Percentiles rank a stretch among this genome's conserved stretches.
Evolutionary conservation across 768 basidiomycete genomes (phyloP).

Genomic region (Leccinum broughii): DNA sequence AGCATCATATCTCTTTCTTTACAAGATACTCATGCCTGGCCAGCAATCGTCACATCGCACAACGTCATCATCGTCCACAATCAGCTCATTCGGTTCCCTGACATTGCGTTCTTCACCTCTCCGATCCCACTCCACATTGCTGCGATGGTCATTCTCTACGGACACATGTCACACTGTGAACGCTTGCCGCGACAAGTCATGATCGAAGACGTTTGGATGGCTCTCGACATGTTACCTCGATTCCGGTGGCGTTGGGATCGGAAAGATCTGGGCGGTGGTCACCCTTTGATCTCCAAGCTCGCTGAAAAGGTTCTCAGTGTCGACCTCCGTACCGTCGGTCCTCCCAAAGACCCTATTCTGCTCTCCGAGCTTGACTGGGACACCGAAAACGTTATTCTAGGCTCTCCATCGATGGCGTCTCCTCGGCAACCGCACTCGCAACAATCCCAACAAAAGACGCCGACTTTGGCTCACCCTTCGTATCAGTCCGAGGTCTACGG

Average conservation of each 20-base stretch:
- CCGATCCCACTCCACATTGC: constrained; percentile 88
- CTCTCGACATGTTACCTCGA: constrained; percentile 83
- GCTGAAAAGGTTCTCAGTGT: constrained; percentile 80
- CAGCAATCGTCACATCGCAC: constrained; percentile 84
- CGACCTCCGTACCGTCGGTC: constrained; percentile 57
- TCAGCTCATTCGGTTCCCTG: constrained; percentile 79
- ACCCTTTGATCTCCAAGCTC: constrained; percentile 81
- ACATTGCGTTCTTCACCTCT: constrained; percentile 86
- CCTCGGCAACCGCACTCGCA: constrained; percentile 30
- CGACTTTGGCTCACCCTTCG: constrained; percentile 33
- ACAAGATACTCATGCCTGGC: constrained; percentile 7
- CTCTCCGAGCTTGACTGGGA: constrained; percentile 50
- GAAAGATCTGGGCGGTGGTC: constrained; percentile 75
- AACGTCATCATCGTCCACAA: constrained; percentile 86
- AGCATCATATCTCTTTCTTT: constrained; percentile 20
- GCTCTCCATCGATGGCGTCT: constrained; percentile 26
- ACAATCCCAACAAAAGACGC: constrained; percentile 39
- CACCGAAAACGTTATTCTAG: constrained; percentile 34
- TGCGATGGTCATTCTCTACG: constrained; percentile 89
- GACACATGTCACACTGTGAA: constrained; percentile 79
- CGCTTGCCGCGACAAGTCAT: constrained; percentile 63
- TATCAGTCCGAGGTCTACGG: constrained; percentile 40
- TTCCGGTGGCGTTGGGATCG: constrained; percentile 94
- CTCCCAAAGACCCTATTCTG: constrained; percentile 41
- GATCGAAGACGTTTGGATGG: constrained; percentile 82